phyloP scores from a whole-genome alignment of 2,329 filamentous ascomycete species.

The Alternaria consortialis region DNA sequence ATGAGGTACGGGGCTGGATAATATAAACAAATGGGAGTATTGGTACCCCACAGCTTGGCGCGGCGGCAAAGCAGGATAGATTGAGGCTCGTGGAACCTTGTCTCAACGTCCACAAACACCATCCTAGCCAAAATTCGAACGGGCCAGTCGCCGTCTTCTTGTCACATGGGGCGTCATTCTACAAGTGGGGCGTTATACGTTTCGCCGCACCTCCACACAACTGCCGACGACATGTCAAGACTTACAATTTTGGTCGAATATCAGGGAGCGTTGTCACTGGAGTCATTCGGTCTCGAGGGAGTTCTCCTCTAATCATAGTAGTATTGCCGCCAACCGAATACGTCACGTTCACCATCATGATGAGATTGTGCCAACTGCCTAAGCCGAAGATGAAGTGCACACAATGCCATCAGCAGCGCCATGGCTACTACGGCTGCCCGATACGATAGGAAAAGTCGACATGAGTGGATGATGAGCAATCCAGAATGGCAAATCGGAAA shows the following conservation, averaged over 20 bases:
- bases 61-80: constrained; percentile 22
- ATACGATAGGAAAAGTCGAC: not conserved
- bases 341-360: not conserved
- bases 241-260: constrained; percentile 9
- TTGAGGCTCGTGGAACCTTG: constrained; percentile 22
- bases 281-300: not conserved
- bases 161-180: not conserved
- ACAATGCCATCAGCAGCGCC: not conserved
- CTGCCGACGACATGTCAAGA: constrained; percentile 23
- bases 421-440: not conserved
- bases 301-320: not conserved
- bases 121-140: not conserved
- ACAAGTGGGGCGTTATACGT: constrained; percentile 12
- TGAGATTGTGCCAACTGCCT: not conserved
- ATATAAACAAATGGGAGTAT: constrained; percentile 17
- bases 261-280: not conserved
- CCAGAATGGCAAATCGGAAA: not conserved
- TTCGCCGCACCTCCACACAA: not conserved
- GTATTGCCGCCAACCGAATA: not conserved
- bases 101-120: constrained; percentile 13
- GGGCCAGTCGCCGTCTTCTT: not conserved
- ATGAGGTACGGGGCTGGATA: constrained; percentile 7
- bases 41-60: constrained; percentile 27
- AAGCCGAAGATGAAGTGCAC: not conserved
- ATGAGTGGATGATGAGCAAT: not conserved